phyloP scores from a whole-genome alignment of 1,139 yeast genomes.

The Pichiaceae sp. region DNA sequence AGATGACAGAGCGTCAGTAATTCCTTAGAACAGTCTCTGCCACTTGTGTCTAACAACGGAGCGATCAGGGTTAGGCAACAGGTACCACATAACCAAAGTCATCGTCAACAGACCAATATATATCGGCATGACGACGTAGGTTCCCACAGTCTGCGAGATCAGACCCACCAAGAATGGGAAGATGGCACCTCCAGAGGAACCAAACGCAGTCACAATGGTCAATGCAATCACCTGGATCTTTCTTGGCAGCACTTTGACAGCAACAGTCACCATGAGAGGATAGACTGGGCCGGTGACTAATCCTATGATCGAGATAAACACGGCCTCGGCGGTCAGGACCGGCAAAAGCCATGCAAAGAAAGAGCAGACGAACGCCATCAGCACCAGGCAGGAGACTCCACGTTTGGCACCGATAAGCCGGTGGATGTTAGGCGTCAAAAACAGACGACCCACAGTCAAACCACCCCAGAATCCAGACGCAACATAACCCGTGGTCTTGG shows the following conservation, averaged over 20 bases:
- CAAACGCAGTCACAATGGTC: conserved; percentile 51
- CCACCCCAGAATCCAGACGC: conserved; percentile 73
- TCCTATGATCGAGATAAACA: conserved; percentile 40
- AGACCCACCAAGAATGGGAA: conserved; percentile 51
- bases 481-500: conserved; percentile 46
- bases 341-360: conserved; percentile 41
- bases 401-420: conserved; percentile 41
- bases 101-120: conserved; percentile 32
- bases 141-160: conserved; percentile 40
- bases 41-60: conserved; percentile 12
- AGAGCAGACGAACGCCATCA: conserved; percentile 30
- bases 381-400: conserved; percentile 31
- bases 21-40: conserved; percentile 25
- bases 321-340: conserved; percentile 32
- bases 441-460: conserved; percentile 50
- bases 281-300: conserved; percentile 46
- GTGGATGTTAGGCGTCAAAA: conserved; percentile 35
- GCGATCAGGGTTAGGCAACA: conserved; percentile 34
- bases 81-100: conserved; percentile 36
- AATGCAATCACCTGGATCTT: conserved; percentile 45
- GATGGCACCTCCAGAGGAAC: conserved; percentile 53
- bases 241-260: conserved; percentile 41
- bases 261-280: conserved; percentile 43
- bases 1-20: background rate
- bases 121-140: conserved; percentile 49